A percentile compares a stretch with the other conserved stretches of the same genome.
Conservation (phyloP, 495 filamentous ascomycete genomes). For the Tirmania nivea region DNA sequence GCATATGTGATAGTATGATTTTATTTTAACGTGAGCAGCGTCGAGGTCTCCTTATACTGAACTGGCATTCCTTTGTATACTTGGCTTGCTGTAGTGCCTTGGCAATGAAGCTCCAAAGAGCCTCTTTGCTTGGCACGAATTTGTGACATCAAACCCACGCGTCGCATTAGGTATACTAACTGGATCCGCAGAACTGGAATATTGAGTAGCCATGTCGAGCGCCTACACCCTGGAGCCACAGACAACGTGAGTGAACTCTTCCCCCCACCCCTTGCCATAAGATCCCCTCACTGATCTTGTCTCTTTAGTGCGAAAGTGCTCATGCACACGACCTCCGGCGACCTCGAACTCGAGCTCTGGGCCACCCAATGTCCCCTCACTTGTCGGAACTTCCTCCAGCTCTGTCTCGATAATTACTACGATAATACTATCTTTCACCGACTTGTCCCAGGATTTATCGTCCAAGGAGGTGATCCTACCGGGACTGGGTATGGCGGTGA, state of each 20-base stretch:
- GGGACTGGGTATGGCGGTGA: slow-evolving; percentile 79
- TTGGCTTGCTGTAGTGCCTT: no score
- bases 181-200: neutral
- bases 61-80: no score
- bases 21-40: no score
- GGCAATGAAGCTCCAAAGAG: no score
- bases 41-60: no score
- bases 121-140: no score
- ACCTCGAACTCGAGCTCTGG: slow-evolving; percentile 77
- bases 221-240: slow-evolving; percentile 89
- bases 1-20: no score
- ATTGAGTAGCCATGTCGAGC: slow-evolving; percentile 40
- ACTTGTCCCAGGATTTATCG: slow-evolving; percentile 69
- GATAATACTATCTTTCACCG: slow-evolving; percentile 82
- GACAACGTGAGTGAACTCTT: slow-evolving; percentile 16
- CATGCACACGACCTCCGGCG: slow-evolving; percentile 70
- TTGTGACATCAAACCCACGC: neutral
- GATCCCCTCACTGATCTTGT: neutral
- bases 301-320: slow-evolving; percentile 65
- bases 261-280: neutral
- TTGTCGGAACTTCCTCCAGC: slow-evolving; percentile 88
- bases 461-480: slow-evolving; percentile 75
- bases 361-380: slow-evolving; percentile 80
- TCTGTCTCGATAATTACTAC: slow-evolving; percentile 87
- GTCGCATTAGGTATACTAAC: neutral